Evolutionary conservation across 768 basidiomycete genomes (phyloP).

Genomic region (Termitomyces sp.): DNA sequence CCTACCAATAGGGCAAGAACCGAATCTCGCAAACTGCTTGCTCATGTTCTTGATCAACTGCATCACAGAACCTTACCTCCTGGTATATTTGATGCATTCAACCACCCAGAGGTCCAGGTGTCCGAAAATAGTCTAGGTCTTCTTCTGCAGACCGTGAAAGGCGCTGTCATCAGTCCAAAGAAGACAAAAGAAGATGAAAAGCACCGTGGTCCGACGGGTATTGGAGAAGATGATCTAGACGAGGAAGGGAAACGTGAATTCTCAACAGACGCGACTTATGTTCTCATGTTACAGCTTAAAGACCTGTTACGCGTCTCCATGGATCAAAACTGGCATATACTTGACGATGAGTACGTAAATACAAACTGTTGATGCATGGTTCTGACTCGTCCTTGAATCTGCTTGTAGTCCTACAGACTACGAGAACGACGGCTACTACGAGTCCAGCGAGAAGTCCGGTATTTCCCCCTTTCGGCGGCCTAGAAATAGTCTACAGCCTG

Average conservation of each 20-base stretch:
- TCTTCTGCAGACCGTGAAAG: constrained; percentile 39
- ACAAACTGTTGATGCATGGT: not conserved
- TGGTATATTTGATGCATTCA: constrained; percentile 38
- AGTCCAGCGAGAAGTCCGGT: constrained; percentile 19
- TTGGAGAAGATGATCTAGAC: constrained; percentile 39
- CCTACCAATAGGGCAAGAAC: constrained; percentile 37
- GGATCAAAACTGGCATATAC: constrained; percentile 56
- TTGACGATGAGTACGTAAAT: constrained; percentile 42
- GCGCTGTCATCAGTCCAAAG: constrained; percentile 34
- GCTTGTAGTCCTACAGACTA: constrained; percentile 7
- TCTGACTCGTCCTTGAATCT: not conserved
- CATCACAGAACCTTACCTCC: constrained; percentile 50
- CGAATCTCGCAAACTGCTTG: constrained; percentile 66
- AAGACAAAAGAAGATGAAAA: constrained; percentile 19
- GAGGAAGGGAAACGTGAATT: constrained; percentile 41
- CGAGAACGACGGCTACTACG: constrained; percentile 11
- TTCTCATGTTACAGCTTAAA: constrained; percentile 56
- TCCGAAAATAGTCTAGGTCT: constrained; percentile 30
- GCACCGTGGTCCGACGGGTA: constrained; percentile 8
- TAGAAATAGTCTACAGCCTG: constrained; percentile 34
- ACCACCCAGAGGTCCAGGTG: constrained; percentile 17
- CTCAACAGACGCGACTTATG: constrained; percentile 61
- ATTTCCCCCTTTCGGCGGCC: constrained; percentile 41
- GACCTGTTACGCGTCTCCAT: constrained; percentile 53
- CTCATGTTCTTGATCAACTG: constrained; percentile 60